A percentile compares a stretch with the other conserved stretches of the same genome.
phyloP scores from a whole-genome alignment of 2,329 filamentous ascomycete genomes.

The Sclerotinia subarctica region DNA sequence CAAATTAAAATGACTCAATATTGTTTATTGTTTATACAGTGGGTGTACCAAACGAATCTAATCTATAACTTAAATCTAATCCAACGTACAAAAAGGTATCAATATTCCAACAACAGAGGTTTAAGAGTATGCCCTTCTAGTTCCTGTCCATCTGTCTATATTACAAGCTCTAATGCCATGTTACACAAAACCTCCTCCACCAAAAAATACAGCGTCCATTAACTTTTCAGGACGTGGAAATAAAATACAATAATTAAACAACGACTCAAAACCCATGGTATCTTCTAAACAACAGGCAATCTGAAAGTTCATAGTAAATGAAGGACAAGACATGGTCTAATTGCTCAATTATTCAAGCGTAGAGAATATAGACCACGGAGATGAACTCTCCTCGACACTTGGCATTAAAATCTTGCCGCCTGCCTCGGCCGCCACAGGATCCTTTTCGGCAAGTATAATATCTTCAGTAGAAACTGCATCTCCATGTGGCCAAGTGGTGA shows the following conservation, averaged over 20 bases:
- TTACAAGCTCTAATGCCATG: not conserved
- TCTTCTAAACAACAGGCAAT: not conserved
- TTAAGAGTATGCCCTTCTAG: not conserved
- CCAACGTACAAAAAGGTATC: not conserved
- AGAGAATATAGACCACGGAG: slow-evolving; percentile 13
- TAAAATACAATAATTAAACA: not conserved
- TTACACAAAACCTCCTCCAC: no score
- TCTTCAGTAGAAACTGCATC: not conserved
- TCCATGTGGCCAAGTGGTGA: slow-evolving; percentile 6
- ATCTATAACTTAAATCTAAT: not conserved
- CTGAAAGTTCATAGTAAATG: not conserved
- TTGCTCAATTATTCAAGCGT: not conserved
- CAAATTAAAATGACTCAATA: not conserved
- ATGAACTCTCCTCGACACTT: slow-evolving; percentile 6
- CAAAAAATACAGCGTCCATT: not conserved
- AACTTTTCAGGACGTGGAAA: not conserved
- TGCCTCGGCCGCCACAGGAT: not conserved
- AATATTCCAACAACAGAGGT: no score
- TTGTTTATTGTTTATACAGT: not conserved
- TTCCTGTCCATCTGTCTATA: not conserved
- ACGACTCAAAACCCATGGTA: not conserved
- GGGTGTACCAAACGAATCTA: not conserved
- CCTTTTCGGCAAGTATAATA: not conserved
- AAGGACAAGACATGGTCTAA: not conserved
- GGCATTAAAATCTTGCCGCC: slow-evolving; percentile 4